Base-by-base conservation (phyloP, 768 basidiomycete species). In the Hericium erinaceus region DNA sequence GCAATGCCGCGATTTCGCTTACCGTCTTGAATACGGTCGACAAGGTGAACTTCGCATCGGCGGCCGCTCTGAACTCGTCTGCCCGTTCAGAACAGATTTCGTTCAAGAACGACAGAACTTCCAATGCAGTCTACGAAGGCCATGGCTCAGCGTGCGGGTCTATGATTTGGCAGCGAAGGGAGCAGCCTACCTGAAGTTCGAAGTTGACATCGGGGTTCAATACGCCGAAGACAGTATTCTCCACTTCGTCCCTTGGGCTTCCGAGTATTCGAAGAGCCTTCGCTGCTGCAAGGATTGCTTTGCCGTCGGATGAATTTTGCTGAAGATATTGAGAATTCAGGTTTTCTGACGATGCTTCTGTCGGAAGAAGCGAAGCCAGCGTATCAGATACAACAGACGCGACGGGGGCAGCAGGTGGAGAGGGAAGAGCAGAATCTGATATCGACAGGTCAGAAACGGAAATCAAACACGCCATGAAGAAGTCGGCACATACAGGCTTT, bases 241-340 rank as follows among this genome's bases (percentile, higher is more conserved):
- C 89, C 6, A 88, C 75, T 62, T 90, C 87, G 5, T 78, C 77
- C 39, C 69, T 62, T 9, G 83, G 74, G 0, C 78, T 68, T 3
- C 74, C 73, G 48, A 91, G 70, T 5, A 67, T 61, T 1, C 67
- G 73, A 13, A 77, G 71, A 1, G 77, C 89, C 64, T 77, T 77
- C 6, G 91, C 91, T 44, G 75, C 76, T 3, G 82, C 85, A 7
- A 95, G 69, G 38, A 88, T 72, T 0, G 83, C 82, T 2, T 68
- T 60, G 0, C 81, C 74, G 10, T 77, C 77, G 0, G 69, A 63
- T 0, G 82, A 72, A 59, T 87, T 78, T 15, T 66, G 74, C 65
- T 94, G 88, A 12, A 92, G 77, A 68, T 85, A 92, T 60, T 89
- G 81, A 16, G 83, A 79, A 65, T 89, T 93, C 73, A 78, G 87